These are phyloP conservation scores for Cutaneotrichosporon sp. DNA, from an alignment of 1,284 basidiomycete genomes.

Conservation along the genomic window DNA sequence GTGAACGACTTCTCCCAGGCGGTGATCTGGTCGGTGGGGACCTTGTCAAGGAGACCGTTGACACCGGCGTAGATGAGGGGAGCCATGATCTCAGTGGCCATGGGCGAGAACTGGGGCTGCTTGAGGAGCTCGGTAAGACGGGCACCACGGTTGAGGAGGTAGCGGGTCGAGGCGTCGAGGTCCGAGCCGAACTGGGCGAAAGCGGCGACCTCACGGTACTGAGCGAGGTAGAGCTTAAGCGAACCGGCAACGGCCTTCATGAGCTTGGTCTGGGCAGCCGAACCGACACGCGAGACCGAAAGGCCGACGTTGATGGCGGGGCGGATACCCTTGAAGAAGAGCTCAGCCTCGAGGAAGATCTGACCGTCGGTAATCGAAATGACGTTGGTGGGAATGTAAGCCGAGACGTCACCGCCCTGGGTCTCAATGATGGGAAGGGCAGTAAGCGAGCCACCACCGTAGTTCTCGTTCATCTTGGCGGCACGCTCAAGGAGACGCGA, in stretches of 20 bases:
- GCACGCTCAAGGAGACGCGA: slow-evolving; percentile 99
- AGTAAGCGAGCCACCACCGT: slow-evolving; percentile 96
- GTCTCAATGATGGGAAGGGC: slow-evolving; percentile 99
- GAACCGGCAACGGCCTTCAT: slow-evolving; percentile 99
- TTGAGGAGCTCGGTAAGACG: slow-evolving; percentile 98
- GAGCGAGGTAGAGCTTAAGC: slow-evolving; percentile 98
- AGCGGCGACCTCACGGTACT: slow-evolving; percentile 99
- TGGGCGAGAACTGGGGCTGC: slow-evolving; percentile 91
- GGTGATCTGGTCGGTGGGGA: slow-evolving; percentile 91
- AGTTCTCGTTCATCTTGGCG: slow-evolving; percentile 98
- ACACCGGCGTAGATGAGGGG: slow-evolving; percentile 99
- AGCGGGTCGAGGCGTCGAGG: slow-evolving; percentile 96
- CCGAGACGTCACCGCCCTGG: slow-evolving; percentile 99
- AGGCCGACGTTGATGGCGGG: slow-evolving; percentile 99
- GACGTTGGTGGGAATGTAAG: slow-evolving; percentile 81
- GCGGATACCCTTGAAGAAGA: slow-evolving; percentile 99
- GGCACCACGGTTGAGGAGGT: slow-evolving; percentile 94
- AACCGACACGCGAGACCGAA: slow-evolving; percentile 99
- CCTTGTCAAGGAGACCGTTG: slow-evolving; percentile 91
- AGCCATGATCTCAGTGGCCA: slow-evolving; percentile 89
- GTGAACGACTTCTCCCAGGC: slow-evolving; percentile 74
- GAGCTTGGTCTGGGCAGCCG: slow-evolving; percentile 98
- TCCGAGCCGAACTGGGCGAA: slow-evolving; percentile 98
- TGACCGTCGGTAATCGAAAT: slow-evolving; percentile 98
- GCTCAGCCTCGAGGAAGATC: slow-evolving; percentile 99